Evolutionary conservation across 139 green algal species (phyloP).

Genomic region (Coelastrella sp.): DNA sequence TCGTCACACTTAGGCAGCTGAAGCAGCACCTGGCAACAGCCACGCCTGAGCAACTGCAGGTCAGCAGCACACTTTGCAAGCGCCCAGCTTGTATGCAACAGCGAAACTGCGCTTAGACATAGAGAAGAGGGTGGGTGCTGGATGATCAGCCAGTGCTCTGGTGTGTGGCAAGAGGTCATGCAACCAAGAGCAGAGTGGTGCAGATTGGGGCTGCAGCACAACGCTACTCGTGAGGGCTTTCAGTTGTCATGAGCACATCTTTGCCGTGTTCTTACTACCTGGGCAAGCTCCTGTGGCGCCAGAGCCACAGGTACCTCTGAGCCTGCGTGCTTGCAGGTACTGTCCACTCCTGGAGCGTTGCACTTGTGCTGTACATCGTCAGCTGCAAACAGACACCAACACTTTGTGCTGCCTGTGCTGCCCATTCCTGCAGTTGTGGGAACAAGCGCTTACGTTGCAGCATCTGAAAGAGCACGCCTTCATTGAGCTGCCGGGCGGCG

Average conservation of each 20-base stretch:
- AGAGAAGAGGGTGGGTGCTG: neutral
- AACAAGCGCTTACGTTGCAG: neutral
- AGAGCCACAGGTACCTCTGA: too few species aligned
- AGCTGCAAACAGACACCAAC: neutral
- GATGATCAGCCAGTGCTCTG: neutral
- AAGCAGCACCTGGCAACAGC: constrained; percentile 38
- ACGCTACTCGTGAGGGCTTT: too few species aligned
- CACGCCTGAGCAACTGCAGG: constrained; percentile 17
- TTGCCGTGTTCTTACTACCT: too few species aligned
- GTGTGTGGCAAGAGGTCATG: too few species aligned
- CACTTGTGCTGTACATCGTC: neutral
- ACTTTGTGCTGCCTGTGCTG: neutral
- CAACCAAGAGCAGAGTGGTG: too few species aligned
- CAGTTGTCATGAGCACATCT: too few species aligned
- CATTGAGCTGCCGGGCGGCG: neutral
- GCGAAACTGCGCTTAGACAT: too few species aligned
- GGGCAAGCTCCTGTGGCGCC: too few species aligned
- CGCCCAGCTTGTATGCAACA: too few species aligned
- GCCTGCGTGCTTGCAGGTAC: too few species aligned
- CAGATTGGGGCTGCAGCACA: too few species aligned
- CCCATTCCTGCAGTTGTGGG: constrained; percentile 12
- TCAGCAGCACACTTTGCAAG: neutral
- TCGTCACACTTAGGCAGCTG: constrained; percentile 33
- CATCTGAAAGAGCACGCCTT: neutral
- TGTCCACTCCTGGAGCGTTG: too few species aligned